Base-by-base conservation (phyloP, 2,329 filamentous ascomycete genomes). In the Nemania serpens region DNA sequence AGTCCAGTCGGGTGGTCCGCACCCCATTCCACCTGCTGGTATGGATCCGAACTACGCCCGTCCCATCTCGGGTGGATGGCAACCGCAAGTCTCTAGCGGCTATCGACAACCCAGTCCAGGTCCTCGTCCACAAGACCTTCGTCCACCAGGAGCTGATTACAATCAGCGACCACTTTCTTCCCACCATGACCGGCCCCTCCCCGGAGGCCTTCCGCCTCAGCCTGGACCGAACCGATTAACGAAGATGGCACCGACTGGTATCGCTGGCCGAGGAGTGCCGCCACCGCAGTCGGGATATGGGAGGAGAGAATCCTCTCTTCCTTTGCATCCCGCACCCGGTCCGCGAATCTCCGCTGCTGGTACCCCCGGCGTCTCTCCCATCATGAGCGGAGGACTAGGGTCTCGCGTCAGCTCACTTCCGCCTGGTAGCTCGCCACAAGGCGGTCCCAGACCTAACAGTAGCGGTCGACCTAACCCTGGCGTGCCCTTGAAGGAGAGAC, bases 1-100 rank as follows among this genome's bases (percentile, higher is more conserved):
- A 34, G 78, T 80, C 2, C 77, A 82, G 50, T 80, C 81, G 2
- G 76, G 76, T 56, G 77, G 78, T 18, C 82, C 79, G 66, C 74
- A 84, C 53, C 76, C 68, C 46, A 64, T 81, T 36, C 77, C 78
- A 15, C 73, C 76, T 48, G 75, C 76, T 39, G 76, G 77, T 13
- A 66, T 71, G 49, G 77, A 82, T 63, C 73, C 75, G 7, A 69
- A 66, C 22, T 78, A 79, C 10, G 76, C 75, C 39, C 80, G 81
- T 49, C 72, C 78, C 15, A 69, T 73, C 11, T 81, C 80, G 10
- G 74, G 75, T 15, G 79, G 80, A 17, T 82, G 78, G 76, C 78
- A 80, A 33, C 74, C 75, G 17, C 80, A 80, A 64, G 68, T 72
- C 15, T 75, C 76, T 0, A 65, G 70, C 2, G 78, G 74, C 1